Percentiles rank a stretch among this genome's conserved stretches.
Evolutionary conservation across 179 eudicot genomes (phyloP).

Genomic region (Amaranthus tricolor): DNA sequence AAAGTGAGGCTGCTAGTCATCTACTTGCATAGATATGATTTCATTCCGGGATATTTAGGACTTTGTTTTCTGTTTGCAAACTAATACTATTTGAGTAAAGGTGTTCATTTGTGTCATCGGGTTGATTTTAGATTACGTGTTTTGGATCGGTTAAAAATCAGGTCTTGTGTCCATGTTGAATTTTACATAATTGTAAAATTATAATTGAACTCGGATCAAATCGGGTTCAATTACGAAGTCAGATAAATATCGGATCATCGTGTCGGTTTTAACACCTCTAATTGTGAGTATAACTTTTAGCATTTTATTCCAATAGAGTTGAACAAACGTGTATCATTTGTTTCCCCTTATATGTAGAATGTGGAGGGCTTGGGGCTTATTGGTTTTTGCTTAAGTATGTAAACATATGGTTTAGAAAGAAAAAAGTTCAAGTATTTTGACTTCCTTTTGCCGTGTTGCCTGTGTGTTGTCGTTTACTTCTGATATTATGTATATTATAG

Average conservation of each 20-base stretch:
- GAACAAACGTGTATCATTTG: background rate
- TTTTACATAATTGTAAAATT: no score
- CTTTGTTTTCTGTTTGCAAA: background rate
- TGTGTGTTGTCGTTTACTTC: constrained; percentile 11
- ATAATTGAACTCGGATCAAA: no score
- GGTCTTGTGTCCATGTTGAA: no score
- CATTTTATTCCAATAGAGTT: background rate
- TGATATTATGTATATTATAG: constrained; percentile 30
- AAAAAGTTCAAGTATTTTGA: background rate
- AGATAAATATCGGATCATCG: no score
- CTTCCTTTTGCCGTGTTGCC: background rate
- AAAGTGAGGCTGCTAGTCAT: background rate
- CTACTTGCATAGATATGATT: background rate
- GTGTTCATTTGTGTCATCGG: no score
- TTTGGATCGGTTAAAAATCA: no score
- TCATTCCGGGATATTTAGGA: background rate
- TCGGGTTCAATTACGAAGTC: no score
- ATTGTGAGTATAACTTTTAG: background rate
- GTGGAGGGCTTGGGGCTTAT: background rate
- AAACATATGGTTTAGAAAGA: background rate
- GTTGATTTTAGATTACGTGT: no score
- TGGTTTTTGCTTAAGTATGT: background rate
- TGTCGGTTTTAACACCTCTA: no score
- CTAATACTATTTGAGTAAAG: background rate
- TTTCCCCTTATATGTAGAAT: background rate